Evolutionary conservation across 139 green algal species (phyloP).

Genomic region (Micractinium sp.): DNA sequence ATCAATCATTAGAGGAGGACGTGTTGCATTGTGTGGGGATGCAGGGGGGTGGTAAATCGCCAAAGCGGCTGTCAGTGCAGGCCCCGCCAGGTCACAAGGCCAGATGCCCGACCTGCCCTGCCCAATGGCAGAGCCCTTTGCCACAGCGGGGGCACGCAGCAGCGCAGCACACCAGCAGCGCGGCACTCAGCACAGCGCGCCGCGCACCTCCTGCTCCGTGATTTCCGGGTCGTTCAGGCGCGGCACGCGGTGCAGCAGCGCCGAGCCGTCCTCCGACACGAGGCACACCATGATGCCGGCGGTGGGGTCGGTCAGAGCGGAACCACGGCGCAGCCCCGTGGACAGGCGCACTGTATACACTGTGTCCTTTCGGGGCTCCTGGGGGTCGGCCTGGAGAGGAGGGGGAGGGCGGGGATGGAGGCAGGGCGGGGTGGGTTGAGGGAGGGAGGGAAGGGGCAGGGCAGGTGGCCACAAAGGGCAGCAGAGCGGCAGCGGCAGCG

Average conservation of each 20-base stretch:
- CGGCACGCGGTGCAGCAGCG: slow-evolving; percentile 60
- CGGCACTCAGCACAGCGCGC: not conserved
- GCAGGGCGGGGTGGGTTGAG: not conserved
- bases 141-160: not conserved
- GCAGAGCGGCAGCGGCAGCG: no score
- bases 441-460: not conserved
- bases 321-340: slow-evolving; percentile 54
- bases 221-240: slow-evolving; percentile 57
- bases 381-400: no score
- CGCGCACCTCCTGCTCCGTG: slow-evolving; percentile 32
- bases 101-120: no score
- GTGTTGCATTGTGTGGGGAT: no score
- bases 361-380: slow-evolving; percentile 38
- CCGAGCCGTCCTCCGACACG: slow-evolving; percentile 53
- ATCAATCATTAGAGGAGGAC: no score
- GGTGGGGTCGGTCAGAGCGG: slow-evolving; percentile 55
- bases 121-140: no score
- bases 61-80: no score
- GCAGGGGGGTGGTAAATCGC: no score
- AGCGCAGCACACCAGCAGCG: not conserved
- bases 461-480: not conserved
- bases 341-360: slow-evolving; percentile 74
- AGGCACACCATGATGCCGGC: slow-evolving; percentile 69
- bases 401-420: no score
- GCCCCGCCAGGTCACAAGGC: no score